phyloP scores from a whole-genome alignment of 2,329 filamentous ascomycete species.

The Monosporascus sp. region DNA sequence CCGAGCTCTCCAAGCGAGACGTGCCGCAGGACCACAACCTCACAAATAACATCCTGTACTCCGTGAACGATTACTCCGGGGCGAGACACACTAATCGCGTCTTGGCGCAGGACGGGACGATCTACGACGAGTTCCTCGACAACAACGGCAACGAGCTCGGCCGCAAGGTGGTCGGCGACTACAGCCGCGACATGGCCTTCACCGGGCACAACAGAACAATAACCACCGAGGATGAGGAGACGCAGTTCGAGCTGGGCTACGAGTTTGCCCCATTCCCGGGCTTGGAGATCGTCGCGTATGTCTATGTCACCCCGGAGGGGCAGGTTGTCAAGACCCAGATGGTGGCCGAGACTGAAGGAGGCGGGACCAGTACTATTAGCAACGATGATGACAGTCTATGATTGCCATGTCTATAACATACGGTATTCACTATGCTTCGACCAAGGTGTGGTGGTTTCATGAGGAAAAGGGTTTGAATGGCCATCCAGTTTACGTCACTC shows the following conservation, averaged over 20 bases:
- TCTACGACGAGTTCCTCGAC: slow-evolving; percentile 48
- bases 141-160: slow-evolving; percentile 44
- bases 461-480: too few relatives aligned
- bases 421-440: too few relatives aligned
- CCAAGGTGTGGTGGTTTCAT: too few relatives aligned
- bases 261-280: slow-evolving; percentile 46
- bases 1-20: slow-evolving; percentile 14
- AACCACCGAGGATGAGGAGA: slow-evolving; percentile 32
- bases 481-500: too few relatives aligned
- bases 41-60: slow-evolving; percentile 53
- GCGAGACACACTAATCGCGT: slow-evolving; percentile 51
- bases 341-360: slow-evolving; percentile 46
- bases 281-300: slow-evolving; percentile 37
- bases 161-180: slow-evolving; percentile 41
- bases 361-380: slow-evolving; percentile 46
- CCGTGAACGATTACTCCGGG: slow-evolving; percentile 53
- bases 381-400: slow-evolving; percentile 23
- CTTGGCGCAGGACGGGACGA: slow-evolving; percentile 47
- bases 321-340: slow-evolving; percentile 45
- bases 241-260: slow-evolving; percentile 47
- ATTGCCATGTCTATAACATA: background rate
- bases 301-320: slow-evolving; percentile 42
- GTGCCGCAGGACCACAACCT: slow-evolving; percentile 37
- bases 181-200: slow-evolving; percentile 47
- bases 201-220: slow-evolving; percentile 46